Conservation (phyloP, 2,329 filamentous ascomycete genomes). For the Aspergillus puulaauensis region DNA sequence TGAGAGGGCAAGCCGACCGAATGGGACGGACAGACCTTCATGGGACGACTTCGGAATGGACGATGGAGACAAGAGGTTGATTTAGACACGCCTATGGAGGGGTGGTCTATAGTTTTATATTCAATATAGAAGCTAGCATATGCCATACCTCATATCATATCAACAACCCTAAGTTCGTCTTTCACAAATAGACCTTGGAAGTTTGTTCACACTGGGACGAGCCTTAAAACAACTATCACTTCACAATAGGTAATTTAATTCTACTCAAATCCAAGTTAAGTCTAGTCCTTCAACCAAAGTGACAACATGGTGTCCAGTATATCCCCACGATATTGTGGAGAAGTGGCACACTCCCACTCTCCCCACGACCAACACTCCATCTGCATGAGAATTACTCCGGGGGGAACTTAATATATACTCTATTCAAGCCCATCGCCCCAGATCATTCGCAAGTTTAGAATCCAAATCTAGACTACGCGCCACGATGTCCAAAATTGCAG, state of each 20-base stretch:
- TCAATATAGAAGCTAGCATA: neutral
- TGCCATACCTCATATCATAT: neutral
- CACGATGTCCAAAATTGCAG: conserved; percentile 37
- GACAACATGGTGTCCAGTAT: too few relatives aligned
- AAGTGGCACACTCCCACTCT: neutral
- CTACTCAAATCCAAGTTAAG: too few relatives aligned
- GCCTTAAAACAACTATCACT: too few relatives aligned
- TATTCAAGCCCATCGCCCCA: neutral
- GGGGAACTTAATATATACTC: neutral
- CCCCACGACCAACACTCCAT: neutral
- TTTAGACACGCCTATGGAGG: neutral
- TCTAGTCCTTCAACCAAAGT: too few relatives aligned
- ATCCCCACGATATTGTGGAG: too few relatives aligned
- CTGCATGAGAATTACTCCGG: neutral
- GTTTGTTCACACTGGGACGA: too few relatives aligned
- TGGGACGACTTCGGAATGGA: conserved; percentile 6
- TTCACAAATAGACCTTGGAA: too few relatives aligned
- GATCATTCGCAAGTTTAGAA: neutral
- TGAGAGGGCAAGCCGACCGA: conserved; percentile 11
- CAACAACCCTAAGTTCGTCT: too few relatives aligned
- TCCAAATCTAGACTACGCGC: neutral
- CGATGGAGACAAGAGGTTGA: neutral
- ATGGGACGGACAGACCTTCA: conserved; percentile 9
- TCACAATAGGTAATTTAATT: too few relatives aligned
- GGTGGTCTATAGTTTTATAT: neutral